Evolutionary conservation across 148 eudicot species (phyloP).

Genomic region (Dysphania ambrosioides): DNA sequence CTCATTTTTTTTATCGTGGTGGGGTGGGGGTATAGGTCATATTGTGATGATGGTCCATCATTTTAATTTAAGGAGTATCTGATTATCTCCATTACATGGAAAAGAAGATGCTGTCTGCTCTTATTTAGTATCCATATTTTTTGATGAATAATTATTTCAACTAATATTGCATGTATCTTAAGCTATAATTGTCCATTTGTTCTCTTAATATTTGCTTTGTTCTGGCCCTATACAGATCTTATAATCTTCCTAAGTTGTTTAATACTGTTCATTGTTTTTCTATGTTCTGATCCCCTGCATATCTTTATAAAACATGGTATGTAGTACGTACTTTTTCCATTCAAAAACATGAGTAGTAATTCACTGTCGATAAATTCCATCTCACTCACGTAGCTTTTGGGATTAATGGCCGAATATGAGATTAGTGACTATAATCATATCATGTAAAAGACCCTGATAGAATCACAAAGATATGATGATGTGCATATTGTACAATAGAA

Average conservation of each 20-base stretch:
- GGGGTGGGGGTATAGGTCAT: neutral
- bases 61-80: too few species aligned
- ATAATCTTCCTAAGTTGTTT: neutral
- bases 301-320: neutral
- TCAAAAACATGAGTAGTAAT: too few species aligned
- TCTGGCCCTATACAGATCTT: neutral
- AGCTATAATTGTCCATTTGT: neutral
- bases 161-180: neutral
- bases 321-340: too few species aligned
- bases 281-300: neutral
- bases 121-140: neutral
- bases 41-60: constrained; percentile 11
- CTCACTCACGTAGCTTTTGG: too few species aligned
- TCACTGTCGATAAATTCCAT: too few species aligned
- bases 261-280: neutral
- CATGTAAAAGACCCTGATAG: too few species aligned
- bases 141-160: neutral
- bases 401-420: too few species aligned
- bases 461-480: too few species aligned
- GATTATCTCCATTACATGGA: constrained; percentile 1
- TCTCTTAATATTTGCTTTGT: neutral
- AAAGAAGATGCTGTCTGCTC: constrained; percentile 9
- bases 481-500: too few species aligned
- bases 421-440: too few species aligned
- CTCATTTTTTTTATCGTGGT: neutral